Base-by-base conservation (phyloP, 1,139 yeast genomes). In the Scheffersomyces parashehatae region DNA sequence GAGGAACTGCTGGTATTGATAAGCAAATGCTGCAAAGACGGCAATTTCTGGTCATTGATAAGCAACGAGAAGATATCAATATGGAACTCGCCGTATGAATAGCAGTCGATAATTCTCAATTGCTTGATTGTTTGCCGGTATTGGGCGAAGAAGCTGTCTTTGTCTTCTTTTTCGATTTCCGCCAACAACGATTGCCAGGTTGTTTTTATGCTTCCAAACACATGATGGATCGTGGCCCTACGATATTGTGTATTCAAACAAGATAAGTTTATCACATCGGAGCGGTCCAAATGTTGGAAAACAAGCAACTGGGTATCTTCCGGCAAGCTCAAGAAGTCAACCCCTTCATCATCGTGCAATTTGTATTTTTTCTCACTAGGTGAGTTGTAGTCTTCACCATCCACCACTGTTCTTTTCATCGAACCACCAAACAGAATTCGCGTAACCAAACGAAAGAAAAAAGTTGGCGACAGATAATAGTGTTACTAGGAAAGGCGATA, bases 71-170 rank as follows among this genome's bases (percentile, higher is more conserved):
- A 63, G 12, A 68, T 44, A 44, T 70, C 72, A 16, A 61, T 50
- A 38, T 70, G 71, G 73, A 77, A 73, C 47, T 73, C 79, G 4
- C 74, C 75, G 47, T 63, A 68, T 3, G 75, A 61, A 47, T 65
- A 66, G 44, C 62, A 58, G 43, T 69, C 72, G 5, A 59, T 44
- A 13, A 73, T 64, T 5, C 74, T 54, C 15, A 73, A 33, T 36
- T 55, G 54, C 2, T 51, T 36, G 7, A 65, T 52, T 5, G 42
- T 28, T 6, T 41, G 36, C 15, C 42, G 33, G 37, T 54, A 51
- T 13, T 50, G 42, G 3, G 24, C 33, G 36, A 50, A 41, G 38
- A 52, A 50, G 11, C 33, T 37, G 16, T 39, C 15, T 7, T 14
- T 26, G n/a, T 16, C 16, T 12, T 35, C 8, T 14, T 35, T 30